Base-by-base conservation (phyloP, 2,329 filamentous ascomycete species). In the Pseudogymnoascus sp. region DNA sequence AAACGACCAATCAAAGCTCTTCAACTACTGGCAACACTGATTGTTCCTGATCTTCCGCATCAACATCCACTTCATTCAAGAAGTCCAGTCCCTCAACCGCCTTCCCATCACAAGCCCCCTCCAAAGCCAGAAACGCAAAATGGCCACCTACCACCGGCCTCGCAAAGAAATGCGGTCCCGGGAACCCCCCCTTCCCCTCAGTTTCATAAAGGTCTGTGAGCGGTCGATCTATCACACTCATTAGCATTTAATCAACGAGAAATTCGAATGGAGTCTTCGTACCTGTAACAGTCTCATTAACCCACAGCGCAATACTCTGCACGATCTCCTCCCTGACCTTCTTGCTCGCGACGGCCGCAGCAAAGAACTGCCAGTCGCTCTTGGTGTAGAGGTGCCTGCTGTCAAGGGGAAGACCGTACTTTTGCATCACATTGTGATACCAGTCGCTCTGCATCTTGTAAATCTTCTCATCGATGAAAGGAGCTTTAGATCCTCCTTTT, bases 291-390 rank as follows among this genome's bases (percentile, higher is more conserved):
- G 90, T 95, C 75, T 95, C 89, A 70, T 94, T 95, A 63, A 96
- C 79, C 91, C 91, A 96, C 62, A 77, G 78, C 0, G 89, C 89
- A 40, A 94, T 87, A 15, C 84, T 82, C 64, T 90, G 81, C 36
- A 94, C 76, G 59, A 95, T 91, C 71, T 88, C 84, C 2, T 81
- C 79, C 61, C 90, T 82, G 1, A 88, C 88, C 63, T 80, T 76
- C 71, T 83, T 82, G 67, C 85, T 86, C 3, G 89, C 84, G 4
- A 95, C 87, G 1, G 90, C 89, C 55, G 91, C 90, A 0, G 90
- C 89, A 73, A 94, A 92, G 72, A 95, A 92, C 69, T 94, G 87
- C 91, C 91, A 96, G 75, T 96, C 91, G 31, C 87, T 91, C 76
- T 96, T 96, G 35, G 90, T 88, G 74, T 94, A 94, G 2, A 93